These are phyloP conservation scores for Solanum hybrid DNA, from an alignment of 305 asterid genomes.

Conservation along the genomic window DNA sequence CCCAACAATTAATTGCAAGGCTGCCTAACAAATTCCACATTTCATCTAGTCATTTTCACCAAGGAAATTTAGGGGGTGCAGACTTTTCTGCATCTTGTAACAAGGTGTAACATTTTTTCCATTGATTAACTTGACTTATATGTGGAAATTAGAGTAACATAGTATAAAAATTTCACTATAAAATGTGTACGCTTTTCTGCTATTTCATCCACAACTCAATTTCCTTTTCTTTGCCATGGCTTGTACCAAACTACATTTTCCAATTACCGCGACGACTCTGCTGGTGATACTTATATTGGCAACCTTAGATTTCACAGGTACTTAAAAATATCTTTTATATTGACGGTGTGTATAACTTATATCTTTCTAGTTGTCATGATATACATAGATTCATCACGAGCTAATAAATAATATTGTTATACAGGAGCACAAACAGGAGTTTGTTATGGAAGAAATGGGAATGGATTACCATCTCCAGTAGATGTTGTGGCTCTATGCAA, in stretches of 20 bases:
- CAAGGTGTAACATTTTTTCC: neutral
- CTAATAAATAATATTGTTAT: neutral
- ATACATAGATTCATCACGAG: neutral
- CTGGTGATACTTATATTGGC: neutral
- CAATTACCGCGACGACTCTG: neutral
- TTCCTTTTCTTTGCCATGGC: neutral
- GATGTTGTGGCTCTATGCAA: slow-evolving; percentile 37
- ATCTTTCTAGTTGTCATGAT: neutral
- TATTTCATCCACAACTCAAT: neutral
- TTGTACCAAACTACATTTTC: neutral
- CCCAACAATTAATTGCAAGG: neutral
- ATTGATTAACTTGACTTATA: neutral
- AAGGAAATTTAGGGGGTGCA: neutral
- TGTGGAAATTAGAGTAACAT: neutral
- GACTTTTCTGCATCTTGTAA: neutral
- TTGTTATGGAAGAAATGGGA: slow-evolving; percentile 37
- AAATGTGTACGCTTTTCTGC: neutral
- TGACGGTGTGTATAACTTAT: neutral
- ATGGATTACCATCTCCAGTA: slow-evolving; percentile 23
- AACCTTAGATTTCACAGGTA: neutral
- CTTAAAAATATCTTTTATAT: no score
- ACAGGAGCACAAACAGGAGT: slow-evolving; percentile 27
- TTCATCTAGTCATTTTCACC: neutral
- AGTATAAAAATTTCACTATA: neutral
- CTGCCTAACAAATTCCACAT: neutral